phyloP scores from a whole-genome alignment of 345 rosid species.

The Melastoma malabathricum region DNA sequence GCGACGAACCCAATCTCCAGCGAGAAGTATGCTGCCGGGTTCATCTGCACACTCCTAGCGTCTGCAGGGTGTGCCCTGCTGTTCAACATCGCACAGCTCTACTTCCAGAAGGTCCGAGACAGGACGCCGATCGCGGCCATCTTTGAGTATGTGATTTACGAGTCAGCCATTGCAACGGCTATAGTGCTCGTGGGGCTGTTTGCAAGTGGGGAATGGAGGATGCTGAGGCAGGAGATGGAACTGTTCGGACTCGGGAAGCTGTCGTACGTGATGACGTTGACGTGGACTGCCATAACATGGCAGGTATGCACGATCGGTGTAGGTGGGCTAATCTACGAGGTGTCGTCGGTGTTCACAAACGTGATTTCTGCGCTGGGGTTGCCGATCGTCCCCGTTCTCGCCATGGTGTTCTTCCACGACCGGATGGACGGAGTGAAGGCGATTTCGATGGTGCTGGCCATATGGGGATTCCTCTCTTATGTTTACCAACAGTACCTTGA shows the following conservation, averaged over 20 bases:
- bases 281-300: conserved; percentile 28
- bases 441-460: conserved; percentile 44
- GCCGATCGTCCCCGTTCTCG: conserved; percentile 49
- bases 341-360: conserved; percentile 45
- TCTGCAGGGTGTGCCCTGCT: conserved; percentile 29
- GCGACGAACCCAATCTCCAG: conserved; percentile 6
- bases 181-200: conserved; percentile 30
- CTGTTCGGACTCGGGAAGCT: conserved; percentile 29
- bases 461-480: conserved; percentile 51
- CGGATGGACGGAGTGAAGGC: conserved; percentile 49
- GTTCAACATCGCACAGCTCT: conserved; percentile 26
- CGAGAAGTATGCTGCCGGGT: conserved; percentile 18
- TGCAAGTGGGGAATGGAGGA: conserved; percentile 43
- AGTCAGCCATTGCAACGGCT: conserved; percentile 21
- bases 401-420: conserved; percentile 36
- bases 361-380: conserved; percentile 26
- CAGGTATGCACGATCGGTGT: conserved; percentile 33
- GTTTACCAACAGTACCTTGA: conserved; percentile 52
- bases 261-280: conserved; percentile 32
- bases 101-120: conserved; percentile 27
- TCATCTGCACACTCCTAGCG: conserved; percentile 32
- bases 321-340: conserved; percentile 42
- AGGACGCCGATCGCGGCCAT: conserved; percentile 18
- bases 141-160: conserved; percentile 30
- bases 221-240: conserved; percentile 27